Percentiles rank a stretch among this genome's conserved stretches.
Evolutionary conservation across 2,329 filamentous ascomycete genomes (phyloP).

Genomic region (Diaporthe batatas): DNA sequence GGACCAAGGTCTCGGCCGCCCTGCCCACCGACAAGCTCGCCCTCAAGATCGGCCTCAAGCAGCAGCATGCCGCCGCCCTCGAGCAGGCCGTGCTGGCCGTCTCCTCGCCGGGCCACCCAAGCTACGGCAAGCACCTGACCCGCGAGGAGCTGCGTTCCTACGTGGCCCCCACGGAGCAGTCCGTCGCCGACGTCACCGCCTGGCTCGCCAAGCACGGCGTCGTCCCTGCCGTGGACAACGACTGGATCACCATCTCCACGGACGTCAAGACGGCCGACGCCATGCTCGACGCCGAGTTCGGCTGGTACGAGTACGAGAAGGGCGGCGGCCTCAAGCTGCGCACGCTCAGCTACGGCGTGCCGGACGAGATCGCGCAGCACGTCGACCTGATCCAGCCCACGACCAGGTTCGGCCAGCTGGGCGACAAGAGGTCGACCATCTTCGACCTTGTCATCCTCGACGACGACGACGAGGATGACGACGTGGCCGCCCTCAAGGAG

Average conservation of each 20-base stretch:
- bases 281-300: slow-evolving; percentile 70
- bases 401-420: slow-evolving; percentile 69
- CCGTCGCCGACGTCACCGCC: slow-evolving; percentile 61
- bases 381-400: slow-evolving; percentile 76
- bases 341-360: slow-evolving; percentile 71
- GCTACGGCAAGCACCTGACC: slow-evolving; percentile 73
- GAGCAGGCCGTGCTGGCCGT: slow-evolving; percentile 72
- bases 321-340: slow-evolving; percentile 62
- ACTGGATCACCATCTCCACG: slow-evolving; percentile 73
- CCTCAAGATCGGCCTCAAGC: slow-evolving; percentile 62
- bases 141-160: slow-evolving; percentile 69
- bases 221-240: slow-evolving; percentile 60
- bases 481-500: slow-evolving; percentile 24
- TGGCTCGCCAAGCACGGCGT: slow-evolving; percentile 70
- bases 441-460: slow-evolving; percentile 52
- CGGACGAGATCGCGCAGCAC: slow-evolving; percentile 64
- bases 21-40: slow-evolving; percentile 56
- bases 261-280: slow-evolving; percentile 65
- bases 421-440: slow-evolving; percentile 56
- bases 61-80: slow-evolving; percentile 63
- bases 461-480: slow-evolving; percentile 48
- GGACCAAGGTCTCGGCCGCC: slow-evolving; percentile 53
- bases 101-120: slow-evolving; percentile 69
- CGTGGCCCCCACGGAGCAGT: slow-evolving; percentile 63
- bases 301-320: slow-evolving; percentile 63